phyloP scores from a whole-genome alignment of 106 monocot species.

The Triglochin maritima region DNA sequence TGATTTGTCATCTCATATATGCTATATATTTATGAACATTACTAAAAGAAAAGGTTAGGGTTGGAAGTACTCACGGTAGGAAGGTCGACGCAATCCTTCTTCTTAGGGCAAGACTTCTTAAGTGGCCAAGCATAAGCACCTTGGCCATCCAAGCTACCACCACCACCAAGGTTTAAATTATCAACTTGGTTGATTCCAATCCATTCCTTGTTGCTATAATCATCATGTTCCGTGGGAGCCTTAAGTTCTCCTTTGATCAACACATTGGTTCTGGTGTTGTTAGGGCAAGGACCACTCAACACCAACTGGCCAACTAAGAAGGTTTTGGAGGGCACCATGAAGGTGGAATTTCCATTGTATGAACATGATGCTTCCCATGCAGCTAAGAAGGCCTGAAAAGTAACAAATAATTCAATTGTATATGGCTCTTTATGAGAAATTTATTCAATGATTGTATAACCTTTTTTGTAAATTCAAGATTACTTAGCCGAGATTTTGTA shows the following conservation, averaged over 20 bases:
- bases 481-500: no score
- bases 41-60: no score
- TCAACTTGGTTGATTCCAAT: slow-evolving; percentile 17
- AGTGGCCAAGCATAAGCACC: slow-evolving; percentile 17
- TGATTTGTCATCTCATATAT: no score
- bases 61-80: slow-evolving; percentile 9
- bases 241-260: slow-evolving; percentile 10
- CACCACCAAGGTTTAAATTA: slow-evolving; percentile 10
- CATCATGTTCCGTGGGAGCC: slow-evolving; percentile 6
- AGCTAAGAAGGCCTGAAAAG: slow-evolving; percentile 17
- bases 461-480: neutral
- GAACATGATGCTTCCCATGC: slow-evolving; percentile 19
- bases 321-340: slow-evolving; percentile 14
- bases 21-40: no score
- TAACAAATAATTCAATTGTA: neutral
- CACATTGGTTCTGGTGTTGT: neutral
- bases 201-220: slow-evolving; percentile 6
- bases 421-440: neutral
- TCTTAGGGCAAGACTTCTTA: neutral
- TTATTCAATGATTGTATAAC: neutral
- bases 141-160: slow-evolving; percentile 26
- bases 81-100: slow-evolving; percentile 7
- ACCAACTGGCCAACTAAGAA: slow-evolving; percentile 21
- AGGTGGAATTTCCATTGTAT: neutral
- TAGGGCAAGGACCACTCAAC: slow-evolving; percentile 24